Percentiles rank a stretch among this genome's conserved stretches.
Evolutionary conservation across 2,329 filamentous ascomycete species (phyloP).

Genomic region (Aspergillus pseudoterreus): DNA sequence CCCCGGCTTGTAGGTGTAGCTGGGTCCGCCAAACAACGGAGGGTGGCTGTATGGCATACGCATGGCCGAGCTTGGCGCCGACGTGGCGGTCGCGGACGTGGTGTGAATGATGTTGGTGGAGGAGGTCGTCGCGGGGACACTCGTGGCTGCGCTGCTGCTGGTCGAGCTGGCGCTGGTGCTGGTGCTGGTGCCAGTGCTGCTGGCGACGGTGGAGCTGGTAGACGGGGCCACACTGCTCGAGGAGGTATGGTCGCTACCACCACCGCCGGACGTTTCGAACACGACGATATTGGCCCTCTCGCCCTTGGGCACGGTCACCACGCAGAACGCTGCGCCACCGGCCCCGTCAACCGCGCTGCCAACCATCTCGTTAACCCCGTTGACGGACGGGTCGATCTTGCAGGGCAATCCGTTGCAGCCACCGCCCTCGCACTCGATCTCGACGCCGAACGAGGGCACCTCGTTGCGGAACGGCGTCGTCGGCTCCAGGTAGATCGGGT

Average conservation of each 20-base stretch:
- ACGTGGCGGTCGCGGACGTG: conserved; percentile 15
- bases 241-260: conserved; percentile 7
- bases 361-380: conserved; percentile 56
- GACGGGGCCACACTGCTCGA: conserved; percentile 8
- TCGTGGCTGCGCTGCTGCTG: conserved; percentile 10
- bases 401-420: conserved; percentile 73
- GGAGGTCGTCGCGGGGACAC: conserved; percentile 3
- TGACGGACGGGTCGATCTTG: conserved; percentile 60
- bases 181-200: conserved; percentile 7
- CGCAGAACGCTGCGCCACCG: conserved; percentile 68
- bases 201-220: conserved; percentile 11
- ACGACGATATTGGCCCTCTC: conserved; percentile 65
- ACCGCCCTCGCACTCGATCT: conserved; percentile 64
- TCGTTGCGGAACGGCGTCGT: conserved; percentile 51
- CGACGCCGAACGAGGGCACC: conserved; percentile 64
- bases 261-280: conserved; percentile 38
- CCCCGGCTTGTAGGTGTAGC: conserved; percentile 9
- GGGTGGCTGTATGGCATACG: conserved; percentile 12
- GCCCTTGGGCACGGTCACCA: conserved; percentile 69
- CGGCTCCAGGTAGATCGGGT: conserved; percentile 65
- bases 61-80: conserved; percentile 16
- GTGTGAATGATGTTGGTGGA: conserved; percentile 7
- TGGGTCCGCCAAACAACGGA: conserved; percentile 12
- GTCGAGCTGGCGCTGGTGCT: conserved; percentile 10
- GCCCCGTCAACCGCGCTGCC: conserved; percentile 60